A percentile compares a stretch with the other conserved stretches of the same genome.
phyloP scores from a whole-genome alignment of 148 eudicot species.

The Tetragonia tetragonoides region DNA sequence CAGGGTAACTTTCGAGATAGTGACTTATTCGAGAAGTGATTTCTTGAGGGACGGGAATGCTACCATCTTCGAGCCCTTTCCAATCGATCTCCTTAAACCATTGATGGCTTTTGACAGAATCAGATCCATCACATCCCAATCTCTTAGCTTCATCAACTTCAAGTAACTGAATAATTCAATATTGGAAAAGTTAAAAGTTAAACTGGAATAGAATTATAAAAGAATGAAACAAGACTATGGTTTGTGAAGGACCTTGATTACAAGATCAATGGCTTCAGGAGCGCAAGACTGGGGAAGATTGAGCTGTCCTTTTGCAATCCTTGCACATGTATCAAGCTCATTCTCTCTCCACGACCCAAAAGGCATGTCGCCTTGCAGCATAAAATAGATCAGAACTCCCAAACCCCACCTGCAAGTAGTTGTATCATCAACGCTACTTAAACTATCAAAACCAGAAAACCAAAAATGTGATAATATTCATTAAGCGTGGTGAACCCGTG shows the following conservation, averaged over 20 bases:
- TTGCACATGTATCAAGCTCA: slow-evolving; percentile 79
- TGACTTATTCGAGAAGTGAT: slow-evolving; percentile 58
- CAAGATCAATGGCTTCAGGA: slow-evolving; percentile 72
- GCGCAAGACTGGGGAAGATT: slow-evolving; percentile 65
- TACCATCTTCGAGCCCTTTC: slow-evolving; percentile 45
- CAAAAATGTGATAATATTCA: background rate
- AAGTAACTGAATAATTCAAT: slow-evolving; percentile 53
- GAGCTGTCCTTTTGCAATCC: slow-evolving; percentile 86
- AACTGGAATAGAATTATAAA: background rate
- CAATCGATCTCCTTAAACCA: slow-evolving; percentile 79
- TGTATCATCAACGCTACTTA: background rate
- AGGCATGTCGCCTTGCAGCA: slow-evolving; percentile 97
- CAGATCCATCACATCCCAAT: slow-evolving; percentile 69
- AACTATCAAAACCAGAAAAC: background rate
- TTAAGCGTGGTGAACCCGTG: background rate
- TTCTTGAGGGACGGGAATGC: slow-evolving; percentile 52
- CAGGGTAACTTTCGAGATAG: slow-evolving; percentile 42
- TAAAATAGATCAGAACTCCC: slow-evolving; percentile 82
- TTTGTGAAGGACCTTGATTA: slow-evolving; percentile 59
- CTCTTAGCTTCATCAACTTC: slow-evolving; percentile 75
- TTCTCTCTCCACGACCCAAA: slow-evolving; percentile 96
- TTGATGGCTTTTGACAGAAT: slow-evolving; percentile 63
- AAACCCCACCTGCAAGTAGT: slow-evolving; percentile 83
- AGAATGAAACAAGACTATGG: background rate
- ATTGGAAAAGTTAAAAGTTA: background rate